A percentile compares a stretch with the other conserved stretches of the same genome.
Evolutionary conservation across 2,329 filamentous ascomycete species (phyloP).

Genomic region (Phyllosticta citrichinensis): DNA sequence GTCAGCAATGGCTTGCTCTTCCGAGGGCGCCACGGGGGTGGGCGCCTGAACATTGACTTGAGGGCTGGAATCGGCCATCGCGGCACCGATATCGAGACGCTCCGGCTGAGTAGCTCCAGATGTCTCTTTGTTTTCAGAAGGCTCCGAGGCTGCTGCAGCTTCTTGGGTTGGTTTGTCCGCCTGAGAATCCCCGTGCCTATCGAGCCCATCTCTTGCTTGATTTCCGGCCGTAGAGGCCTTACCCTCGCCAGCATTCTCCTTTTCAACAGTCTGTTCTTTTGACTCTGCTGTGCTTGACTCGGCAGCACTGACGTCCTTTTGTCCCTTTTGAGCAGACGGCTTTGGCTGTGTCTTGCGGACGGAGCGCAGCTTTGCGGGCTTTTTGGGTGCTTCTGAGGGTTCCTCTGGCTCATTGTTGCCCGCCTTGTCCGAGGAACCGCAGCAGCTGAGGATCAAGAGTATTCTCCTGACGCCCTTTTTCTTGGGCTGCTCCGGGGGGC

Average conservation of each 20-base stretch:
- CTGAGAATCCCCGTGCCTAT: slow-evolving; percentile 17
- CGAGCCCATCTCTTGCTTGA: neutral
- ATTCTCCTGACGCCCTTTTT: slow-evolving; percentile 30
- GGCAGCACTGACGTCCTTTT: slow-evolving; percentile 28
- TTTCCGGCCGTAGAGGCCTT: slow-evolving; percentile 1
- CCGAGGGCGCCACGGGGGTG: slow-evolving; percentile 33
- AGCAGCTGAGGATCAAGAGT: slow-evolving; percentile 53
- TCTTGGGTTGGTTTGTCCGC: slow-evolving; percentile 12
- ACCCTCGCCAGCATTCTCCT: slow-evolving; percentile 20
- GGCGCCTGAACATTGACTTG: slow-evolving; percentile 36
- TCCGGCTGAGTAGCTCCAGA: slow-evolving; percentile 18
- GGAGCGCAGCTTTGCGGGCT: slow-evolving; percentile 27
- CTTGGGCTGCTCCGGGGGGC: slow-evolving; percentile 25
- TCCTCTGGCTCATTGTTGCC: slow-evolving; percentile 43
- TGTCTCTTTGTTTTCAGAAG: neutral
- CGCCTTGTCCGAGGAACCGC: slow-evolving; percentile 51
- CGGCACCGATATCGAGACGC: slow-evolving; percentile 20
- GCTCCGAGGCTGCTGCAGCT: slow-evolving; percentile 13
- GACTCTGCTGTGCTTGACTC: slow-evolving; percentile 37
- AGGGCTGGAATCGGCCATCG: slow-evolving; percentile 17
- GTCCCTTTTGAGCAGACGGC: slow-evolving; percentile 31
- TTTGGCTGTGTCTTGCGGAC: slow-evolving; percentile 40
- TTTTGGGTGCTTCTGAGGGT: slow-evolving; percentile 38
- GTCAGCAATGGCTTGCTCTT: slow-evolving; percentile 38
- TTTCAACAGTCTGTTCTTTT: slow-evolving; percentile 37